phyloP scores from a whole-genome alignment of 106 monocot species.

The Platanthera zijinensis region DNA sequence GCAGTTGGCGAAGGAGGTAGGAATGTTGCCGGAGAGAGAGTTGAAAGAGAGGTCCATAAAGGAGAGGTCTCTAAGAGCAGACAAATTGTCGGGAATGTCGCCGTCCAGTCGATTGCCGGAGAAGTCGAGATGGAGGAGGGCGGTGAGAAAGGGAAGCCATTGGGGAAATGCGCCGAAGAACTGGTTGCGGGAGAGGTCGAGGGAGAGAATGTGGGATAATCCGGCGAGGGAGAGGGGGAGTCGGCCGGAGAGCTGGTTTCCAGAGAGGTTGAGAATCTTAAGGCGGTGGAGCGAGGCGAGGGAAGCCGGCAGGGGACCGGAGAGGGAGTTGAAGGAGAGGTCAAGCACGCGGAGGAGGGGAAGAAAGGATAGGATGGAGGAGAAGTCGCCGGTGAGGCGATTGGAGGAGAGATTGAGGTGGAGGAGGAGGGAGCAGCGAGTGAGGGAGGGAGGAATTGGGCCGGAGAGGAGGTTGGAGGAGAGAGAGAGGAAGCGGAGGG shows the following conservation, averaged over 20 bases:
- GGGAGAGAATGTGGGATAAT: conserved; percentile 39
- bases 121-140: conserved; percentile 44
- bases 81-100: conserved; percentile 29
- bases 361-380: conserved; percentile 24
- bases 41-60: conserved; percentile 45
- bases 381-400: conserved; percentile 41
- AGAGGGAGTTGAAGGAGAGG: conserved; percentile 48
- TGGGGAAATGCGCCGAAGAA: conserved; percentile 47
- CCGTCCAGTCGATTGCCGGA: conserved; percentile 54
- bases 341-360: conserved; percentile 53
- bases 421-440: conserved; percentile 40
- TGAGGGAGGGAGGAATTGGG: conserved; percentile 29
- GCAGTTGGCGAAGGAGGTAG: conserved; percentile 34
- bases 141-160: conserved; percentile 46
- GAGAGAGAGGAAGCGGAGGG: conserved; percentile 48
- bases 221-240: conserved; percentile 50
- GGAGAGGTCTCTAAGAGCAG: conserved; percentile 32
- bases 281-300: conserved; percentile 46
- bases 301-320: conserved; percentile 41
- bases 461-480: conserved; percentile 50
- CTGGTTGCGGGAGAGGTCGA: conserved; percentile 58
- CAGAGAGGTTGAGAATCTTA: conserved; percentile 33
- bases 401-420: conserved; percentile 64
- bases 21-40: conserved; percentile 45
- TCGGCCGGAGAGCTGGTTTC: conserved; percentile 50